Percentiles rank a stretch among this genome's conserved stretches.
Evolutionary conservation across 2,329 filamentous ascomycete genomes (phyloP).

Genomic region (Coniella lustricola): DNA sequence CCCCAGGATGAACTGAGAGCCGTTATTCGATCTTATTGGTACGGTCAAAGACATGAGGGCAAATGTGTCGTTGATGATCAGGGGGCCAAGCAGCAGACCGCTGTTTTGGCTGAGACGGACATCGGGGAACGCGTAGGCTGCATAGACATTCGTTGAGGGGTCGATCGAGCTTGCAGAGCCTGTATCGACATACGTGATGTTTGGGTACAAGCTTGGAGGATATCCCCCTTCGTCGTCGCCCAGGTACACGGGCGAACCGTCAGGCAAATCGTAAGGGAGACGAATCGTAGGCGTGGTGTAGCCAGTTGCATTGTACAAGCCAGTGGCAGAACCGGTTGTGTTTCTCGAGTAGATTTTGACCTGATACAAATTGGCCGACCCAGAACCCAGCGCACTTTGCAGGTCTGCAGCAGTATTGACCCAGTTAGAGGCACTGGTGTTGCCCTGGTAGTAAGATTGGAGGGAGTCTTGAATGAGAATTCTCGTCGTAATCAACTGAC

Average conservation of each 20-base stretch:
- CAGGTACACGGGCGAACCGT: constrained; percentile 54
- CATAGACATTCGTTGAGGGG: constrained; percentile 33
- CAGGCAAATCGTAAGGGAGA: constrained; percentile 53
- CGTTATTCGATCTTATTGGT: constrained; percentile 64
- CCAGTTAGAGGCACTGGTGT: constrained; percentile 56
- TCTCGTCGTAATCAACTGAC: constrained; percentile 63
- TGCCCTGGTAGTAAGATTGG: constrained; percentile 45
- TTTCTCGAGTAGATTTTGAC: constrained; percentile 67
- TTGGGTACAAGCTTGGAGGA: constrained; percentile 67
- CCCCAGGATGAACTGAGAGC: constrained; percentile 59
- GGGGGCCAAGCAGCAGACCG: constrained; percentile 69
- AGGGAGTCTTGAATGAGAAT: constrained; percentile 52
- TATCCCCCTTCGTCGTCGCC: constrained; percentile 61
- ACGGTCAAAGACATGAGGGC: constrained; percentile 76
- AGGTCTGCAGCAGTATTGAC: constrained; percentile 55
- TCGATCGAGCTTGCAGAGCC: constrained; percentile 33
- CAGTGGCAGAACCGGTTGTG: constrained; percentile 44
- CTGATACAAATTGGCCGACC: constrained; percentile 55
- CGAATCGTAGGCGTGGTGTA: constrained; percentile 39
- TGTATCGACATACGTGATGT: constrained; percentile 58
- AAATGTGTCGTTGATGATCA: constrained; percentile 63
- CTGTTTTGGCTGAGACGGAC: constrained; percentile 42
- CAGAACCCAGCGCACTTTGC: constrained; percentile 59
- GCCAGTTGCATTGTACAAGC: constrained; percentile 60
- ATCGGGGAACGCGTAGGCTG: constrained; percentile 43